Percentiles rank a stretch among this genome's conserved stretches.
Conservation (phyloP, 768 basidiomycete genomes). For the Zangia roseola region DNA sequence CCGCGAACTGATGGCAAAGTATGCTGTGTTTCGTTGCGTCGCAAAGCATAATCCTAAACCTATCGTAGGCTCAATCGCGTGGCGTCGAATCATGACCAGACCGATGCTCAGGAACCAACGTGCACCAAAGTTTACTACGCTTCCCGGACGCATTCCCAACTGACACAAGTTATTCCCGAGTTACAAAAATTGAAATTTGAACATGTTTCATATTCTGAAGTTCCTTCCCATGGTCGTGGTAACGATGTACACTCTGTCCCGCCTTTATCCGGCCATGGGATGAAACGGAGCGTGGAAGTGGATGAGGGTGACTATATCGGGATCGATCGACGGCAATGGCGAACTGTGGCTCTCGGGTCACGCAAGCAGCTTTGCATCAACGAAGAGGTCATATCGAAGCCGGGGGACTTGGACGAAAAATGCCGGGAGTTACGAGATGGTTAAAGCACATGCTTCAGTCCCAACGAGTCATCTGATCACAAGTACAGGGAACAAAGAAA, state of each 20-base stretch:
- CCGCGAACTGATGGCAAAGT: conserved; percentile 80
- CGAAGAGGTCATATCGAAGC: conserved; percentile 62
- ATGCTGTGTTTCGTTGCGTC: conserved; percentile 14
- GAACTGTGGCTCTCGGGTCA: conserved; percentile 85
- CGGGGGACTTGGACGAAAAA: conserved; percentile 78
- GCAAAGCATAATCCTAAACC: background rate
- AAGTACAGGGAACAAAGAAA: conserved; percentile 55
- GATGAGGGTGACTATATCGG: conserved; percentile 28
- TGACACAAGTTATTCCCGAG: conserved; percentile 88
- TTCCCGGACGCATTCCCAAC: conserved; percentile 94
- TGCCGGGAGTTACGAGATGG: conserved; percentile 81
- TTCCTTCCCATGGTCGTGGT: conserved; percentile 11
- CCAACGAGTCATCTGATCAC: conserved; percentile 1
- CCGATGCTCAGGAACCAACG: conserved; percentile 43
- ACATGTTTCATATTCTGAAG: conserved; percentile 17
- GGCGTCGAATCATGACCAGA: conserved; percentile 3
- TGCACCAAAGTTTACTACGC: conserved; percentile 91
- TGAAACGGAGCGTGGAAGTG: conserved; percentile 23
- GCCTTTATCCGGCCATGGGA: conserved; percentile 3
- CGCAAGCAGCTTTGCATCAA: conserved; percentile 94
- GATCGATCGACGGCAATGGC: conserved; percentile 31
- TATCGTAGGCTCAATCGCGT: conserved; percentile 17
- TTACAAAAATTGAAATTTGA: conserved; percentile 67
- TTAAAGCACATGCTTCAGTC: conserved; percentile 22
- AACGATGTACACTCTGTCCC: background rate